Evolutionary conservation across 164 flowering plant genomes (phyloP), one percentile per base, ranked within the genome.

Genomic region (Chimonanthus salicifolius): DNA sequence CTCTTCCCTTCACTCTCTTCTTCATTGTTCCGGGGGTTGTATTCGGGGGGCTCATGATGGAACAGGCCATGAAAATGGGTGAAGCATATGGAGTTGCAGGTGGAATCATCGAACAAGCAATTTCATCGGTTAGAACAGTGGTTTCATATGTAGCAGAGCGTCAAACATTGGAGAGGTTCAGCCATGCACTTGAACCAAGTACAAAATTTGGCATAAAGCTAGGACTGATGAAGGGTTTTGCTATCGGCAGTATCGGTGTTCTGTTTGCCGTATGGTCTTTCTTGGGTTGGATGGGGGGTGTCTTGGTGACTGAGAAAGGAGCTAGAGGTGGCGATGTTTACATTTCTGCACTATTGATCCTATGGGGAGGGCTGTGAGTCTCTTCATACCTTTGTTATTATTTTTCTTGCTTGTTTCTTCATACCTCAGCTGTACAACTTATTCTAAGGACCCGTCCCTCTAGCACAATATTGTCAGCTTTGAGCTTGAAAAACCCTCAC

Each of bases 61-160:
- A 71, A 15, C 16, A 78, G 5, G 82, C 79, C 18, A 9, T 8
- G 68, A 76, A 85, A 71, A 78, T 77, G 54, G 72, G 78, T 8
- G 87, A 76, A 16, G 76, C 85, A 11, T 86, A 87, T 77, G 85
- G 70, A 43, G 71, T 72, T 33, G 91, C 91, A 6, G 88, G 89
- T 62, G 84, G 87, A 5, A 83, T 85, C 8, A 86, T 81, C 6
- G 92, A 87, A 63, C 88, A 87, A 50, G 85, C 89, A 48, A 63
- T 84, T 46, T 87, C 90, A 3, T 85, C 92, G 0, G 80, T 88
- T 16, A 75, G 90, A 51, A 83, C 89, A 1, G 87, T 88, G 1
- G 81, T 82, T 67, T 86, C 89, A 10, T 87, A 79, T 69, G 88
- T 84, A 4, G 88, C 82, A 2, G 92, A 88, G 76, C 21, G 10